phyloP scores from a whole-genome alignment of 2,329 filamentous ascomycete species.

The Ceratocystis huliohia region DNA sequence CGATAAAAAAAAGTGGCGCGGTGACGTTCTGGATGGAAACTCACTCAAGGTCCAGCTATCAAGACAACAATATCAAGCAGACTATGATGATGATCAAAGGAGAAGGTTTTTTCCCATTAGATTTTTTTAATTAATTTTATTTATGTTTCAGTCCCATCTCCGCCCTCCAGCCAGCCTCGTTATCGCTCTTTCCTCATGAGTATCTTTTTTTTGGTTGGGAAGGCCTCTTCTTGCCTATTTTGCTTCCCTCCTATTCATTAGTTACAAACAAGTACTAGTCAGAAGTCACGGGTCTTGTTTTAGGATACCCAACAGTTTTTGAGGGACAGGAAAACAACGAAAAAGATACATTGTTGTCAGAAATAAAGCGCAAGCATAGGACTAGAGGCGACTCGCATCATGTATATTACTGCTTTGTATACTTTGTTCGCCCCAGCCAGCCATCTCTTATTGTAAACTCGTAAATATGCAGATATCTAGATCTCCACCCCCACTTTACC shows the following conservation, averaged over 20 bases:
- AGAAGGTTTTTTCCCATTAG: neutral
- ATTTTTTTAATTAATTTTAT: too few species aligned
- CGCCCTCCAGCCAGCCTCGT: too few species aligned
- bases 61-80: neutral
- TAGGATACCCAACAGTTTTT: neutral
- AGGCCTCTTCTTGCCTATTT: too few species aligned
- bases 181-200: too few species aligned
- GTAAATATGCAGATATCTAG: too few species aligned
- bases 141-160: too few species aligned
- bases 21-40: conserved; percentile 7
- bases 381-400: neutral
- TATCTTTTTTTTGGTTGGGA: too few species aligned
- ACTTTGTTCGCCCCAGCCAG: neutral
- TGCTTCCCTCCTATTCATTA: too few species aligned
- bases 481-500: neutral
- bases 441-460: neutral
- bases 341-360: neutral
- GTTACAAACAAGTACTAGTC: neutral
- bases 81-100: neutral
- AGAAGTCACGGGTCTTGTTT: neutral
- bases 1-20: conserved; percentile 4
- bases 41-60: neutral
- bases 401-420: neutral
- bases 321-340: neutral
- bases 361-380: neutral